Evolutionary conservation across 441 rosid genomes (phyloP), one percentile per base, ranked within the genome.

Genomic region (Melastoma candidum): DNA sequence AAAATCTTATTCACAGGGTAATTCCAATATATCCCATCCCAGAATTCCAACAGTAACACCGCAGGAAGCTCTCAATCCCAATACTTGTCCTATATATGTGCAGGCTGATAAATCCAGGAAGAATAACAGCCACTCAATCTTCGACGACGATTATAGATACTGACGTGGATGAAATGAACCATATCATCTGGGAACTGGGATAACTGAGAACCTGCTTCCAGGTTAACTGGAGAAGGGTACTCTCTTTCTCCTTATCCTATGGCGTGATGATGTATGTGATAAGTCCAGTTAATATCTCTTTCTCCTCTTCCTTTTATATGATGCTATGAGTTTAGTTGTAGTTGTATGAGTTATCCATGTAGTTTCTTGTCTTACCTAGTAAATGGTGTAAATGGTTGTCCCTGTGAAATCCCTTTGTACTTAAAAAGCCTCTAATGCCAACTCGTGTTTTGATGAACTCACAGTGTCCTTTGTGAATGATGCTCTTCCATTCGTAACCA

Each of bases 1-100:
- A 87, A 75, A 79, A 83, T 67, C 78, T 92, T 56, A 70, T 87
- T 63, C 71, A 77, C 68, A 68, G 77, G 77, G 95, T 86, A 78
- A 26, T 54, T 36, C 41, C 8, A 4, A 36, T 0, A 36, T 36
- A 36, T 36, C 41, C 41, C 6, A 36, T 36, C 8, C 1, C 41
- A 4, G 8, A 36, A 9, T 36, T 17, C 22, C 22, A 17, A 17
- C 22, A 17, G 22, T 17, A 17, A 17, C 22, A 36, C 7, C 8
- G 8, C 41, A 36, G 41, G 6, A 36, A 9, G 41, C 41, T 36
- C 8, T 36, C 7, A 9, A 36, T 36, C 45, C n/a, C 48, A 48
- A 7, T 50, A 32, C 49, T 43, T 46, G 54, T 9, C 54, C 4
- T 45, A 0, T 44, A 13, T 9, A 41, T 0, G 22, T 46, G 62